phyloP scores from a whole-genome alignment of 805 yeast species.

The Nakazawaea laoshanensis region DNA sequence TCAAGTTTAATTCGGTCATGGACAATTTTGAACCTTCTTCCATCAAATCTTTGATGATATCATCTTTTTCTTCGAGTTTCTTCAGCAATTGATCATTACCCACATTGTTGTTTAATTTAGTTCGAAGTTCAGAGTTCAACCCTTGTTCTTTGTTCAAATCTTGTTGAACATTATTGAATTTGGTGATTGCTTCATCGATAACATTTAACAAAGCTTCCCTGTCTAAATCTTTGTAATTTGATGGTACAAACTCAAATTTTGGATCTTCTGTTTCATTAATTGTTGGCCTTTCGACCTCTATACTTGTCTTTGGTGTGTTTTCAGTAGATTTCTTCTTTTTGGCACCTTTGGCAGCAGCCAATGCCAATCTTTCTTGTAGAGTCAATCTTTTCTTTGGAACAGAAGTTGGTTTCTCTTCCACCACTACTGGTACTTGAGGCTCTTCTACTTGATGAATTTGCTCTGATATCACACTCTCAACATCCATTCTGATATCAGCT shows the following conservation, averaged over 20 bases:
- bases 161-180: constrained; percentile 10
- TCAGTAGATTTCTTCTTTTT: constrained; percentile 15
- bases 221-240: constrained; percentile 2
- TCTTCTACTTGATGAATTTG: too few relatives aligned
- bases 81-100: constrained; percentile 14
- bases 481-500: too few relatives aligned
- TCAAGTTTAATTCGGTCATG: constrained; percentile 58
- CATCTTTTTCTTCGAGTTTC: constrained; percentile 42
- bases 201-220: constrained; percentile 1
- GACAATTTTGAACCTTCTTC: constrained; percentile 73
- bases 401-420: too few relatives aligned
- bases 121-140: constrained; percentile 3
- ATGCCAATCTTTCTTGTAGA: constrained; percentile 76
- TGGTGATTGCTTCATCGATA: neutral
- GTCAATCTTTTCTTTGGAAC: constrained; percentile 62
- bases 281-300: constrained; percentile 3
- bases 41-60: constrained; percentile 53
- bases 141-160: constrained; percentile 12
- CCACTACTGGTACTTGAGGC: too few relatives aligned
- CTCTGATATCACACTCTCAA: too few relatives aligned
- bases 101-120: neutral
- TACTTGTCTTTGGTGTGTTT: constrained; percentile 9
- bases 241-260: neutral
- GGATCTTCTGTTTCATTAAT: neutral
- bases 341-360: constrained; percentile 56